Conservation (phyloP, 1,284 basidiomycete species). For the Irpex sp. region DNA sequence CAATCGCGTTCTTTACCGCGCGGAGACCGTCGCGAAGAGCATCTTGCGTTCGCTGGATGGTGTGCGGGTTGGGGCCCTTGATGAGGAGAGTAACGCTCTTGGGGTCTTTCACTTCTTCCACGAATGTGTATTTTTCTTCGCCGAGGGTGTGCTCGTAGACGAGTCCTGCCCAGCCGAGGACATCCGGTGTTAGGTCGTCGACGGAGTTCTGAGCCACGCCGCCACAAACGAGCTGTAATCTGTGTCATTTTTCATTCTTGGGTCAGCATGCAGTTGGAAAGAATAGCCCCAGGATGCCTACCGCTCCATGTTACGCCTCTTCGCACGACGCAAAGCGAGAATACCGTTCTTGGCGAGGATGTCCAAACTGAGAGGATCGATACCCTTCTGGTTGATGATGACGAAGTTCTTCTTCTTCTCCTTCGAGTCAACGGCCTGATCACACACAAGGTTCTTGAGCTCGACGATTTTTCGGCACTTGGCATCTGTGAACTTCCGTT, state of each 20-base stretch:
- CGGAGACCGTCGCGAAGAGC: slow-evolving; percentile 95
- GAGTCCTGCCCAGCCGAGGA: slow-evolving; percentile 95
- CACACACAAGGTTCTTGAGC: slow-evolving; percentile 95
- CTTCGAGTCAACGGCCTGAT: slow-evolving; percentile 79
- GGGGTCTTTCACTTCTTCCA: slow-evolving; percentile 96
- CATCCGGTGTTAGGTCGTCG: slow-evolving; percentile 89
- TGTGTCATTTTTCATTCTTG: slow-evolving; percentile 35
- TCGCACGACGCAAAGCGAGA: slow-evolving; percentile 90
- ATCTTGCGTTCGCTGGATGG: slow-evolving; percentile 95
- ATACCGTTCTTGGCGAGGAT: slow-evolving; percentile 97
- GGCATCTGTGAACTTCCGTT: slow-evolving; percentile 90
- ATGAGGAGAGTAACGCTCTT: slow-evolving; percentile 96
- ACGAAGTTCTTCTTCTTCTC: slow-evolving; percentile 89
- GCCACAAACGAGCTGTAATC: slow-evolving; percentile 91
- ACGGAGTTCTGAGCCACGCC: slow-evolving; percentile 97
- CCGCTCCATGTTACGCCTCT: slow-evolving; percentile 98
- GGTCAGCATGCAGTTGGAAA: not conserved
- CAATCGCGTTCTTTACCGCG: slow-evolving; percentile 95
- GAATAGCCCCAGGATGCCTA: slow-evolving; percentile 31
- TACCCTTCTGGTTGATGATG: slow-evolving; percentile 98
- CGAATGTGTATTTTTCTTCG: slow-evolving; percentile 98
- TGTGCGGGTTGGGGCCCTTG: slow-evolving; percentile 98
- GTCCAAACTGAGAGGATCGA: slow-evolving; percentile 96
- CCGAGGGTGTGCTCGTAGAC: slow-evolving; percentile 99
- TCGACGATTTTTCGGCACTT: slow-evolving; percentile 98